phyloP scores from a whole-genome alignment of 179 eudicot genomes.

The Silene noctiflora region DNA sequence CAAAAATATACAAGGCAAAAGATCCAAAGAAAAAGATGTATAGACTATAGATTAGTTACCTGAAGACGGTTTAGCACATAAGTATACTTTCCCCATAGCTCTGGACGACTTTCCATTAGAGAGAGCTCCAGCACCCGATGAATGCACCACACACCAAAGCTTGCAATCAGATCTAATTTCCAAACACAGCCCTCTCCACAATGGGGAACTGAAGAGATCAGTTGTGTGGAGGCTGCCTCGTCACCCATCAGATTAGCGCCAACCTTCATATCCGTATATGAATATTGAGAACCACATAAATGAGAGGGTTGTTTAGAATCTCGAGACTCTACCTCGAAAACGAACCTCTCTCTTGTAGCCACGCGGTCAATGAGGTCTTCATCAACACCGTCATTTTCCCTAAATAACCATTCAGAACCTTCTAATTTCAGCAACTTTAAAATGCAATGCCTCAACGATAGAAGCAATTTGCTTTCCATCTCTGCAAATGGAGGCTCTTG shows the following conservation, averaged over 20 bases:
- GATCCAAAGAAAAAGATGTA: background rate
- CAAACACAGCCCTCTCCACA: constrained; percentile 95
- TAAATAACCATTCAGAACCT: constrained; percentile 93
- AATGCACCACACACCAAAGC: constrained; percentile 98
- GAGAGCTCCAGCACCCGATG: constrained; percentile 86
- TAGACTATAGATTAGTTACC: constrained; percentile 44
- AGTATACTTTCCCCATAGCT: constrained; percentile 98
- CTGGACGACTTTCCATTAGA: constrained; percentile 97
- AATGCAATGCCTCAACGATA: constrained; percentile 70
- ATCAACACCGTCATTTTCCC: constrained; percentile 79
- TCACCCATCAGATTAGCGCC: constrained; percentile 26
- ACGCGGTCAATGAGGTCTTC: constrained; percentile 84
- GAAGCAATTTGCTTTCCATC: constrained; percentile 65
- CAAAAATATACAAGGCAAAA: background rate
- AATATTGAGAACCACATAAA: constrained; percentile 35
- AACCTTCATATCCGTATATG: constrained; percentile 42
- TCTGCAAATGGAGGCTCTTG: constrained; percentile 47
- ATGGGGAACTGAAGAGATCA: constrained; percentile 62
- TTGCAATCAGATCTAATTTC: constrained; percentile 65
- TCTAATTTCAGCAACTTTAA: constrained; percentile 79
- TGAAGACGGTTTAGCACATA: constrained; percentile 93
- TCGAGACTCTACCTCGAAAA: constrained; percentile 70
- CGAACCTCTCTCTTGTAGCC: constrained; percentile 74
- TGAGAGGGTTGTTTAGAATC: constrained; percentile 37
- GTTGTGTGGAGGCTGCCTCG: constrained; percentile 23